phyloP scores from a whole-genome alignment of 169 alveolate species.

The Plasmodium malariae region DNA sequence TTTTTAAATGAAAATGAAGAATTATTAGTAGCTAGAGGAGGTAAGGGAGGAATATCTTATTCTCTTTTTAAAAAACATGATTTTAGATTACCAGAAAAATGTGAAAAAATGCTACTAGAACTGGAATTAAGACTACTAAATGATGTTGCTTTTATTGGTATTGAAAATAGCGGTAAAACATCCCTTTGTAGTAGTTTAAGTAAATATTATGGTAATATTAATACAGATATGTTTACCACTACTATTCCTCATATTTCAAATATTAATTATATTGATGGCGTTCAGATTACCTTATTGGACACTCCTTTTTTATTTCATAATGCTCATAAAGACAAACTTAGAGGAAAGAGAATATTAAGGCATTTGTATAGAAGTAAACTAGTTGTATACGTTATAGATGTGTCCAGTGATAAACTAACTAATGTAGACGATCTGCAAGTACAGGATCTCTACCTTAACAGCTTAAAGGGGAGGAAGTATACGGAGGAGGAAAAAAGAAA shows the following conservation, averaged over 20 bases:
- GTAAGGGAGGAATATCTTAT: constrained; percentile 88
- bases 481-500: background rate
- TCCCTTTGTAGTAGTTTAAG: constrained; percentile 83
- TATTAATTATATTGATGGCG: constrained; percentile 85
- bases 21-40: constrained; percentile 86
- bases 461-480: background rate
- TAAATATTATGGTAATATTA: constrained; percentile 83
- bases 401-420: constrained; percentile 64
- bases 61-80: constrained; percentile 88
- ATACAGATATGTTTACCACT: constrained; percentile 85
- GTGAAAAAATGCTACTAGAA: constrained; percentile 81
- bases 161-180: constrained; percentile 85
- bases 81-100: constrained; percentile 83
- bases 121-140: constrained; percentile 84
- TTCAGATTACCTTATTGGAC: constrained; percentile 84
- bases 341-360: constrained; percentile 76
- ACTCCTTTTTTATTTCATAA: constrained; percentile 80
- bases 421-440: constrained; percentile 65
- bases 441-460: constrained; percentile 30
- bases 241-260: constrained; percentile 86
- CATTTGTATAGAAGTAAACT: constrained; percentile 84
- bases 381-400: constrained; percentile 83
- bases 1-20: constrained; percentile 79
- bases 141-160: constrained; percentile 86
- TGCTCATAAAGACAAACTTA: constrained; percentile 65